These are phyloP conservation scores for Colletotrichum orbiculare DNA, from an alignment of 2,329 filamentous ascomycete genomes.

Conservation along the genomic window DNA sequence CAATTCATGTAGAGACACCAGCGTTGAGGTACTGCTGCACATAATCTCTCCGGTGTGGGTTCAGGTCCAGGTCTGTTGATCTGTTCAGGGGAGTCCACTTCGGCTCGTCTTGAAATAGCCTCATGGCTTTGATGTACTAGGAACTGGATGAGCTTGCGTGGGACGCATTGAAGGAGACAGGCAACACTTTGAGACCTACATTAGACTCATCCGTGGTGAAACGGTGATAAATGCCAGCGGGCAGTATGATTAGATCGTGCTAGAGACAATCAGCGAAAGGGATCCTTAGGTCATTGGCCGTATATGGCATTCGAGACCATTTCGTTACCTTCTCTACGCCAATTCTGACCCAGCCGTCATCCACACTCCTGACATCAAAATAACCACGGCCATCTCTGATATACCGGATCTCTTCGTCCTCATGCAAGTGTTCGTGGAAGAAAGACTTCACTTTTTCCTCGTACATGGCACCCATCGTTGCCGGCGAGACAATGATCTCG, in stretches of 20 bases:
- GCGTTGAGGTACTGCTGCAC: slow-evolving; percentile 58
- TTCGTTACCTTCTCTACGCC: slow-evolving; percentile 76
- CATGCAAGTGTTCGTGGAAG: slow-evolving; percentile 95
- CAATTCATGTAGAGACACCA: slow-evolving; percentile 6
- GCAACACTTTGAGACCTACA: slow-evolving; percentile 65
- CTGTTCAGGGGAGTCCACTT: slow-evolving; percentile 98
- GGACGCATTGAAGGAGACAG: neutral
- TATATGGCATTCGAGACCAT: neutral
- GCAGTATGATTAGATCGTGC: slow-evolving; percentile 91
- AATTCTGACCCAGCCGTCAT: slow-evolving; percentile 91
- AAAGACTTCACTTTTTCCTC: slow-evolving; percentile 95
- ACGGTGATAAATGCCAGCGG: slow-evolving; percentile 94
- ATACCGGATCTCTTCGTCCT: slow-evolving; percentile 98
- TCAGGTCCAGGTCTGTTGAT: slow-evolving; percentile 78
- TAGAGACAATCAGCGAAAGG: slow-evolving; percentile 32
- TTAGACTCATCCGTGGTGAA: slow-evolving; percentile 95
- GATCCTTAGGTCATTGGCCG: neutral
- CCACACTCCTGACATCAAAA: slow-evolving; percentile 88
- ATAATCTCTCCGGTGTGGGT: slow-evolving; percentile 83
- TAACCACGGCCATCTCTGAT: slow-evolving; percentile 89
- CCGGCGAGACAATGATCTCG: slow-evolving; percentile 88
- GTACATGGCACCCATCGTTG: slow-evolving; percentile 86
- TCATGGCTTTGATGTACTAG: slow-evolving; percentile 95
- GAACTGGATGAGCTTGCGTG: neutral
- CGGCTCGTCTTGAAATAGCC: slow-evolving; percentile 96